These are phyloP conservation scores for Coprinopsis strossmayeri DNA, from an alignment of 768 basidiomycete genomes.

Conservation along the genomic window DNA sequence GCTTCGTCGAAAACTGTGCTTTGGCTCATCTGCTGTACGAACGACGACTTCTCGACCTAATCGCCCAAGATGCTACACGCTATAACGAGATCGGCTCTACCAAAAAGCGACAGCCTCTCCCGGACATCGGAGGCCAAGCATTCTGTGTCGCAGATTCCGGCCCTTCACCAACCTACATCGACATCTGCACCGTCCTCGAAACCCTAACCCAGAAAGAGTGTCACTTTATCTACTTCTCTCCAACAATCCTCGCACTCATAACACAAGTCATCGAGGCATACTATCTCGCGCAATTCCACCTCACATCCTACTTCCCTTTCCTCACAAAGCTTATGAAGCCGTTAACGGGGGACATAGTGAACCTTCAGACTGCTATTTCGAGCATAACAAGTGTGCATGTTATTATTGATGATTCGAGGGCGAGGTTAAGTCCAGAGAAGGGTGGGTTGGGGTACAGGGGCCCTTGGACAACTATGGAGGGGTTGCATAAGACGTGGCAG, in stretches of 20 bases:
- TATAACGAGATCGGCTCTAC: constrained; percentile 15
- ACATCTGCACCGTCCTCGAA: constrained; percentile 48
- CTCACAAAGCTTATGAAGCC: too few relatives aligned
- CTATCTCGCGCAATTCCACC: too few relatives aligned
- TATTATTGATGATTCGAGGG: constrained; percentile 58
- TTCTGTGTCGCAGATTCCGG: constrained; percentile 65
- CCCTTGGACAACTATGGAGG: constrained; percentile 50
- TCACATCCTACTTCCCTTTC: too few relatives aligned
- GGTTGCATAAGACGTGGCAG: constrained; percentile 44
- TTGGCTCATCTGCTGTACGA: constrained; percentile 71
- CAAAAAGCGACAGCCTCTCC: too few relatives aligned
- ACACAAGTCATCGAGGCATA: constrained; percentile 52
- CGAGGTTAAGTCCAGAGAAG: constrained; percentile 42
- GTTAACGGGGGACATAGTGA: too few relatives aligned
- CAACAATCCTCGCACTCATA: constrained; percentile 62
- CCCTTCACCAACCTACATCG: constrained; percentile 54
- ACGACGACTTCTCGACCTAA: constrained; percentile 54
- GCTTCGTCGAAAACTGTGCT: constrained; percentile 73
- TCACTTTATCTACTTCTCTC: constrained; percentile 47
- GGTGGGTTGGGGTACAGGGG: constrained; percentile 60
- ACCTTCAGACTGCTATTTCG: background rate
- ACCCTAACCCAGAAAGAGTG: constrained; percentile 52
- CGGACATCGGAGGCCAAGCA: constrained; percentile 70
- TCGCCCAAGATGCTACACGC: constrained; percentile 35
- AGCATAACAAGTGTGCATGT: constrained; percentile 31